Base-by-base conservation (phyloP, 1,284 basidiomycete genomes). In the Ustilago loliicola region DNA sequence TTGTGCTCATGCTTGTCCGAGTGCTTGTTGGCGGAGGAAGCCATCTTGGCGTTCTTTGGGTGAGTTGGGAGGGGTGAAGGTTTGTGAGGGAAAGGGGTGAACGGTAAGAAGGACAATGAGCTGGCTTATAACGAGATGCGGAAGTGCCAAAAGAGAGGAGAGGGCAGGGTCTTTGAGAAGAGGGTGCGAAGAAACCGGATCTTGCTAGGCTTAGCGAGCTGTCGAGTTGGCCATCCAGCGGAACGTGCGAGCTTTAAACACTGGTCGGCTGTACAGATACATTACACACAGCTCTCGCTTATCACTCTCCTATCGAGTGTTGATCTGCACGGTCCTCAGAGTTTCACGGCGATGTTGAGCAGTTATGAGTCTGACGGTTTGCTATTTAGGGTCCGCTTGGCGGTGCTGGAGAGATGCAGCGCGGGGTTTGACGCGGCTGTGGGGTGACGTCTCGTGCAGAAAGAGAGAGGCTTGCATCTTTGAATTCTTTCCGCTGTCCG, bases 11-110 rank as follows among this genome's bases (percentile, higher is more conserved):
- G 77, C 52, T 61, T 51, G 59, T 79, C 70, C 4, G 72, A 58
- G 36, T 79, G 77, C 77, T 79, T 79, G 68, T 79, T 79, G 19
- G 77, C 77, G 10, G 72, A 68, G 53, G 72, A 79, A 56, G 77
- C 77, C 75, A 77, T 77, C 38, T 66, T 77, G 68, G 29, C 25
- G 27, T 25, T 32, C 21, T 38, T 38, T 19, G 9, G 40, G n/a
- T 10, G 36, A 30, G 21, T 34, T 11, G 10, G 5, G 42, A 27
- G 29, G 42, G 17, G 7, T 17, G 23, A 17, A 7, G 60, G 13
- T 8, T 11, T 30, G 51, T 32, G 40, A 47, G 52, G 42, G 19
- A 36, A 19, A 50, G 32, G n/a, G 19, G 4, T 3, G 4, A 25
- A 21, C 5, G 27, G 9, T 32, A 45, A n/a, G 29, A 15, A 50